phyloP scores from a whole-genome alignment of 2,329 filamentous ascomycete species.

The Thelonectria rubi region DNA sequence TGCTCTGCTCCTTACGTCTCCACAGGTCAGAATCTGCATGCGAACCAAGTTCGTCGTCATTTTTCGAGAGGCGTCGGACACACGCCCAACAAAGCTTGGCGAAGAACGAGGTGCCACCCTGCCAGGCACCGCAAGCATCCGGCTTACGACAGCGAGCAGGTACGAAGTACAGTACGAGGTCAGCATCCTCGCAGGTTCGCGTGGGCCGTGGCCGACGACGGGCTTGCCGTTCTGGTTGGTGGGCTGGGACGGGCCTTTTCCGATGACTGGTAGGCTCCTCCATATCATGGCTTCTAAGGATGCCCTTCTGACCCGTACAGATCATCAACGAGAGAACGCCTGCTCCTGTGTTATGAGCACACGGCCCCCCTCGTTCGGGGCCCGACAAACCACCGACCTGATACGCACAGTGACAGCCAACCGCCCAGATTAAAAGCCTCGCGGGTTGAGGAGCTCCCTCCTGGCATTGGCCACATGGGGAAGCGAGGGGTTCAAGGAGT shows the following conservation, averaged over 20 bases:
- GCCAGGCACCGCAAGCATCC: constrained; percentile 8
- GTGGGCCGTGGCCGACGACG: not conserved
- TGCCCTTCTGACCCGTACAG: not conserved
- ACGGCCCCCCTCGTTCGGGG: constrained; percentile 19
- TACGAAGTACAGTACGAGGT: not conserved
- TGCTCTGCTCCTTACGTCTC: constrained; percentile 4
- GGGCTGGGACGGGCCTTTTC: constrained; percentile 4
- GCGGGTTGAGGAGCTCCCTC: constrained; percentile 23
- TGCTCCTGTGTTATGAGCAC: constrained; percentile 7
- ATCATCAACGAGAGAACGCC: not conserved
- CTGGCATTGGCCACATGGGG: constrained; percentile 23
- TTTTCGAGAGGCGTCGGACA: constrained; percentile 9
- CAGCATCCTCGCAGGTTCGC: not conserved
- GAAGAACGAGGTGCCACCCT: not conserved
- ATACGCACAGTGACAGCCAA: constrained; percentile 25
- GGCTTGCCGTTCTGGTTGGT: constrained; percentile 13
- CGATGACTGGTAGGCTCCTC: constrained; percentile 9
- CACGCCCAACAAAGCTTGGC: constrained; percentile 14
- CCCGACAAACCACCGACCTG: constrained; percentile 27
- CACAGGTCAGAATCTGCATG: constrained; percentile 2
- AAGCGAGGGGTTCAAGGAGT: constrained; percentile 23
- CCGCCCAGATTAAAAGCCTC: constrained; percentile 16
- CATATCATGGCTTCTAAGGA: not conserved
- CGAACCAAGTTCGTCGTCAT: constrained; percentile 9
- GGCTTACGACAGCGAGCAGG: constrained; percentile 13